Conservation (phyloP, 2,329 filamentous ascomycete species). For the Xylaria sp. region DNA sequence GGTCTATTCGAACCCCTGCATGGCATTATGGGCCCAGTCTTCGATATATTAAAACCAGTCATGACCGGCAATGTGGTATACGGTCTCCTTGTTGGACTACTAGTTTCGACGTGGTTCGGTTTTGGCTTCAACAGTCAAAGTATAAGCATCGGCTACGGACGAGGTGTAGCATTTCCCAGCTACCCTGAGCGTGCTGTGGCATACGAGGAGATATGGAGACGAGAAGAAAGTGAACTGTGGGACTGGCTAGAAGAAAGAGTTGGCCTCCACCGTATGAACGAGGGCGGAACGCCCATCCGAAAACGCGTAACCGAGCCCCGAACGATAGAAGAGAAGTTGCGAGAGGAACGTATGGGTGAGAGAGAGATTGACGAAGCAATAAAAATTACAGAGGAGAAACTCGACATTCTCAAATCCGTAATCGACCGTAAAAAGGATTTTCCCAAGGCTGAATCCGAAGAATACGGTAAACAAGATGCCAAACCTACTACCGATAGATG, state of each 20-base stretch:
- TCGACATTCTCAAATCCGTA: slow-evolving; percentile 79
- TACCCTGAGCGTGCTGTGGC: slow-evolving; percentile 77
- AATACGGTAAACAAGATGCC: not conserved
- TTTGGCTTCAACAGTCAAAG: slow-evolving; percentile 61
- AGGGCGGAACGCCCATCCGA: slow-evolving; percentile 52
- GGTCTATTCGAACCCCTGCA: slow-evolving; percentile 83
- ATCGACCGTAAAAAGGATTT: slow-evolving; percentile 66
- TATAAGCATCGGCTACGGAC: slow-evolving; percentile 51
- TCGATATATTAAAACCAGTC: slow-evolving; percentile 75
- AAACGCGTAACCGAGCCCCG: slow-evolving; percentile 64
- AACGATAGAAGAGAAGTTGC: slow-evolving; percentile 68
- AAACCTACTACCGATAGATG: slow-evolving; percentile 18
- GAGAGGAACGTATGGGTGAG: slow-evolving; percentile 72
- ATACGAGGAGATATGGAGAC: slow-evolving; percentile 92
- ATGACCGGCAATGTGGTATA: slow-evolving; percentile 82
- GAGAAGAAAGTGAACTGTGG: slow-evolving; percentile 90
- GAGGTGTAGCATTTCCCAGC: slow-evolving; percentile 53
- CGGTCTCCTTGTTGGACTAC: slow-evolving; percentile 74
- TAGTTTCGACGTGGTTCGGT: slow-evolving; percentile 80
- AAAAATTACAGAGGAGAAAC: slow-evolving; percentile 83
- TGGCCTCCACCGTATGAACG: slow-evolving; percentile 70
- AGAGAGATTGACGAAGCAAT: slow-evolving; percentile 83
- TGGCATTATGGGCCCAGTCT: slow-evolving; percentile 73
- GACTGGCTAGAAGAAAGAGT: slow-evolving; percentile 91
- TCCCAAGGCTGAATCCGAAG: slow-evolving; percentile 30